These are phyloP conservation scores for Phytophthora europaea DNA, from an alignment of 352 stramenopile genomes.

Conservation along the genomic window DNA sequence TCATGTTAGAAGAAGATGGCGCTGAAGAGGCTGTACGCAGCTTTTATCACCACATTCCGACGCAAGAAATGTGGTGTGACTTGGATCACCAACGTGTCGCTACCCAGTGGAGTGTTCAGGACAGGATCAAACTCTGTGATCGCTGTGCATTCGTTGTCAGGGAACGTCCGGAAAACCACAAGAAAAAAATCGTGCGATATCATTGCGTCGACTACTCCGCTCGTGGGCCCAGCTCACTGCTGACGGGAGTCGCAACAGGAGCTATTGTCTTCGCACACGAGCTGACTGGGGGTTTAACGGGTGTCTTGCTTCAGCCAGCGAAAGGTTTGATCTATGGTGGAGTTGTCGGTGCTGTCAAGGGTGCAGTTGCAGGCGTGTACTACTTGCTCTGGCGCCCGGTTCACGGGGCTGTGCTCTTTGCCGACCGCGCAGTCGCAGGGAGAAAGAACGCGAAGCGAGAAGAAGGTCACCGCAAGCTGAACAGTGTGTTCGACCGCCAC, in stretches of 20 bases:
- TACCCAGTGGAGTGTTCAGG: conserved; percentile 43
- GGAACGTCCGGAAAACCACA: conserved; percentile 36
- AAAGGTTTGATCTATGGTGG: conserved; percentile 39
- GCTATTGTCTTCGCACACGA: conserved; percentile 42
- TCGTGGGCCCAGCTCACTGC: conserved; percentile 52
- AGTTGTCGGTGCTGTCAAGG: conserved; percentile 39
- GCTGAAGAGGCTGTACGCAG: conserved; percentile 78
- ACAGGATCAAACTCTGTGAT: conserved; percentile 54
- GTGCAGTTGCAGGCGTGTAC: conserved; percentile 36
- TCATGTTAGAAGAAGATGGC: conserved; percentile 87
- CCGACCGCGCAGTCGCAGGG: conserved; percentile 54
- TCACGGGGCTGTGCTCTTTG: conserved; percentile 48
- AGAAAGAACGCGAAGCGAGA: conserved; percentile 49
- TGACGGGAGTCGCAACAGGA: conserved; percentile 47
- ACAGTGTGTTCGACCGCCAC: conserved; percentile 39
- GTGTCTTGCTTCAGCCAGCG: conserved; percentile 48
- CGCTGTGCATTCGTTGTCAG: conserved; percentile 44
- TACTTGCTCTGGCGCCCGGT: conserved; percentile 47
- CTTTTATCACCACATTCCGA: conserved; percentile 90
- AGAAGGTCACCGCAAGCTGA: conserved; percentile 44
- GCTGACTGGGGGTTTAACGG: conserved; percentile 50
- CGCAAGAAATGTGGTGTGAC: conserved; percentile 87
- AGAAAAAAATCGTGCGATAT: conserved; percentile 45
- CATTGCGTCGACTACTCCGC: conserved; percentile 54
- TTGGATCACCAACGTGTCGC: conserved; percentile 42